A percentile compares a stretch with the other conserved stretches of the same genome.
phyloP scores from a whole-genome alignment of 2,329 filamentous ascomycete species.

The Penicillium griseofulvum region DNA sequence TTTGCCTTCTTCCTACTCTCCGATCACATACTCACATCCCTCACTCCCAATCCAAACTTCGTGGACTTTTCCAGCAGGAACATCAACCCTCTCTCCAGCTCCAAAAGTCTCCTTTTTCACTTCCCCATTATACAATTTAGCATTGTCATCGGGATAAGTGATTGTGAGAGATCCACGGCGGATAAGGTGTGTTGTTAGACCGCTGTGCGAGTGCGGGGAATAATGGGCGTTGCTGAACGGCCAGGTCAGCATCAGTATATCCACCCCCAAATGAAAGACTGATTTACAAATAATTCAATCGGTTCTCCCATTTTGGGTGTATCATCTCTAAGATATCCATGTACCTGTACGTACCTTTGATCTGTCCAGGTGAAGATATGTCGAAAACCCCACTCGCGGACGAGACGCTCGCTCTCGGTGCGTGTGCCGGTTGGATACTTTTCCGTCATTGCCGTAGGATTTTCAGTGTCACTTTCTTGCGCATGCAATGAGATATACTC shows the following conservation, averaged over 20 bases:
- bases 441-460: constrained; percentile 21
- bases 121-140: constrained; percentile 22
- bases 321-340: too few relatives aligned
- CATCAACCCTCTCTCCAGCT: constrained; percentile 55
- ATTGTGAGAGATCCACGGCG: constrained; percentile 57
- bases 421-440: constrained; percentile 36
- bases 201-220: constrained; percentile 56
- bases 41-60: constrained; percentile 61
- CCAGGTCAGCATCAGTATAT: neutral
- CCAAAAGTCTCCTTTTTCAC: constrained; percentile 55
- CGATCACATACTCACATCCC: constrained; percentile 62
- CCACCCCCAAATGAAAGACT: neutral
- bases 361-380: constrained; percentile 64
- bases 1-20: constrained; percentile 41
- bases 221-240: constrained; percentile 57
- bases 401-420: constrained; percentile 53
- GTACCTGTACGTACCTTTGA: constrained; percentile 44
- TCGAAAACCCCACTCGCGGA: constrained; percentile 58
- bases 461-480: too few relatives aligned
- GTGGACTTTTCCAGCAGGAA: constrained; percentile 55
- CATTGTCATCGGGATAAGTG: constrained; percentile 54
- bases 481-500: neutral
- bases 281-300: neutral
- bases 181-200: constrained; percentile 60
- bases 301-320: neutral